Percentiles rank a stretch among this genome's conserved stretches.
Evolutionary conservation across 495 filamentous ascomycete genomes (phyloP).

Genomic region (Neurospora terricola): DNA sequence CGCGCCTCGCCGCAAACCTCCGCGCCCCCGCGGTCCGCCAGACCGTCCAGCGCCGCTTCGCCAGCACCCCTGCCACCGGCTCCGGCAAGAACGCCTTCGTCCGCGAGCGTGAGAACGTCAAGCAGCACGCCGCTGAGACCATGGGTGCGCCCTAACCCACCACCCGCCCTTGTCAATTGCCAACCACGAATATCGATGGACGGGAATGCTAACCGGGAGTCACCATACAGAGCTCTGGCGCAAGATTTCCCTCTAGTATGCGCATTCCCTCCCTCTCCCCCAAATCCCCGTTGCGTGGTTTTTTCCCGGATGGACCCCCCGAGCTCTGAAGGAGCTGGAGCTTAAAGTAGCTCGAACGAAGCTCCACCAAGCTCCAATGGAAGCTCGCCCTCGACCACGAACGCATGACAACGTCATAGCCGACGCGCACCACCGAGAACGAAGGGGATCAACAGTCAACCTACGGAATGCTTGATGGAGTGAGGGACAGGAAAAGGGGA

Average conservation of each 20-base stretch:
- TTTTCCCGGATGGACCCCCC: constrained; percentile 6
- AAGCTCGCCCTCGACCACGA: background rate
- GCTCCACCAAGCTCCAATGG: background rate
- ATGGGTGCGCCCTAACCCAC: constrained; percentile 47
- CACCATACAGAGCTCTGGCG: constrained; percentile 68
- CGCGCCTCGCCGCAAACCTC: constrained; percentile 47
- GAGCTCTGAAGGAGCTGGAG: background rate
- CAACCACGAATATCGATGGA: background rate
- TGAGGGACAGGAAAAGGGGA: background rate
- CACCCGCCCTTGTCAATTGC: background rate
- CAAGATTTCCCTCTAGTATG: constrained; percentile 89
- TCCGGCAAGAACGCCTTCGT: constrained; percentile 75
- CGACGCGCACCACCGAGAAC: background rate
- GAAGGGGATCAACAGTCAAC: background rate
- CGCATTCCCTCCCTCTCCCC: constrained; percentile 2
- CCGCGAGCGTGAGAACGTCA: constrained; percentile 71
- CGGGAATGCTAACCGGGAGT: constrained; percentile 4
- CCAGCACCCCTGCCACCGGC: constrained; percentile 45
- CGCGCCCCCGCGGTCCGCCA: constrained; percentile 47
- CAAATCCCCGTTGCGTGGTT: constrained; percentile 18
- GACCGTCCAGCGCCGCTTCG: constrained; percentile 57
- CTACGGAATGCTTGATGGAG: background rate
- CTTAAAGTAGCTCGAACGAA: background rate
- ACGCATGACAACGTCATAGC: background rate
- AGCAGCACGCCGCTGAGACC: constrained; percentile 73